phyloP scores from a whole-genome alignment of 495 filamentous ascomycete species.

The Tuber melanosporum region DNA sequence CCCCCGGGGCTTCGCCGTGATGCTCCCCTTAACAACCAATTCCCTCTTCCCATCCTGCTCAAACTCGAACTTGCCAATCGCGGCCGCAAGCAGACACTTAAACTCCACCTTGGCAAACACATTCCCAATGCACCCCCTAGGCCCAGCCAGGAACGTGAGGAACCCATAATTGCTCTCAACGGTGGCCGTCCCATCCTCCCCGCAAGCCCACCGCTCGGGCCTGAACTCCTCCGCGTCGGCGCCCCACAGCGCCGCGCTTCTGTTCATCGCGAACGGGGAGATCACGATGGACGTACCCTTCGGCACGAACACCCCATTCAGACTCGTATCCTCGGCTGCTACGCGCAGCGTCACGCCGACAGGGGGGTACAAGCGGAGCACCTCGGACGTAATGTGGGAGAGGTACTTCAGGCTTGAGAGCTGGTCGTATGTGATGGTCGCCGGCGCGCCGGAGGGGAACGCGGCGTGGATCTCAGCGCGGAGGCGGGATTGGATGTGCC shows the following conservation, averaged over 20 bases:
- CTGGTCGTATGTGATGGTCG: slow-evolving; percentile 45
- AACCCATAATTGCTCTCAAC: slow-evolving; percentile 53
- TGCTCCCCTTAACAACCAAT: slow-evolving; percentile 52
- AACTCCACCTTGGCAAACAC: slow-evolving; percentile 76
- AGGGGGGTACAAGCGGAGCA: slow-evolving; percentile 47
- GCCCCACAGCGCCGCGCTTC: slow-evolving; percentile 55
- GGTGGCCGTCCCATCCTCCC: slow-evolving; percentile 39
- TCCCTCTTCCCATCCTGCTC: slow-evolving; percentile 52
- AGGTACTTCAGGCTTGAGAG: slow-evolving; percentile 55
- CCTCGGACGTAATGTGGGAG: slow-evolving; percentile 50
- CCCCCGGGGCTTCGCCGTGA: slow-evolving; percentile 59
- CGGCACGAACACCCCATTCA: slow-evolving; percentile 55
- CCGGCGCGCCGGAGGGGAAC: slow-evolving; percentile 49
- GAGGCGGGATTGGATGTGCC: slow-evolving; percentile 47
- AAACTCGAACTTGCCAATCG: slow-evolving; percentile 58
- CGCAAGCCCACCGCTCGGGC: slow-evolving; percentile 54
- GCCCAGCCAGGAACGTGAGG: slow-evolving; percentile 59
- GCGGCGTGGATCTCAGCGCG: slow-evolving; percentile 50
- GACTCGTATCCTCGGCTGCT: slow-evolving; percentile 56
- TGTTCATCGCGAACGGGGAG: slow-evolving; percentile 57
- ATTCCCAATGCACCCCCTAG: slow-evolving; percentile 59
- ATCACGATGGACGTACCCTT: slow-evolving; percentile 57
- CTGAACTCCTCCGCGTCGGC: slow-evolving; percentile 53
- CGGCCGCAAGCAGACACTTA: slow-evolving; percentile 54
- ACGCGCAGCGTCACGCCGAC: slow-evolving; percentile 50